A percentile compares a stretch with the other conserved stretches of the same genome.
Conservation (phyloP, 2,329 filamentous ascomycete species). For the Cyclaneusma minus region DNA sequence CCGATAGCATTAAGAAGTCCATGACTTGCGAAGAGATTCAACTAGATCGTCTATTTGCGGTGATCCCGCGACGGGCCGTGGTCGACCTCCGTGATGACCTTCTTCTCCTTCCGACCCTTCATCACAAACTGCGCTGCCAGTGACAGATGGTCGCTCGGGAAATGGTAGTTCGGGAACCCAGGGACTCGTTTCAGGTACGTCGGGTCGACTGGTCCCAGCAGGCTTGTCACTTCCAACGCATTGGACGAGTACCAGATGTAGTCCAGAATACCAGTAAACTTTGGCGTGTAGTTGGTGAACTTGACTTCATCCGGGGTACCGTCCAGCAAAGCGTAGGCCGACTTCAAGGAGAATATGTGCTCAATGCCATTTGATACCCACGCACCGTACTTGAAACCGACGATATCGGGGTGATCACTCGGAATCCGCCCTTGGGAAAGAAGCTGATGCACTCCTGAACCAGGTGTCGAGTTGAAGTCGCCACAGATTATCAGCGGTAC, state of each 20-base stretch:
- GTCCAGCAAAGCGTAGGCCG: conserved; percentile 70
- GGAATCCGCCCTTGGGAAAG: conserved; percentile 66
- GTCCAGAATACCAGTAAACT: conserved; percentile 85
- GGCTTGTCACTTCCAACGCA: conserved; percentile 46
- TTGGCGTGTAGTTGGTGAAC: conserved; percentile 94
- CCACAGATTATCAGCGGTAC: conserved; percentile 87
- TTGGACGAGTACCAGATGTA: conserved; percentile 96
- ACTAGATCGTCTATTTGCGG: too few relatives aligned
- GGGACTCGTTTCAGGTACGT: conserved; percentile 56
- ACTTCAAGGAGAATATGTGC: conserved; percentile 87
- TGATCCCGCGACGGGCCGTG: too few relatives aligned
- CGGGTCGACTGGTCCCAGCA: conserved; percentile 56
- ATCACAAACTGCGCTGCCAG: conserved; percentile 54
- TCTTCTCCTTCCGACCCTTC: conserved; percentile 43
- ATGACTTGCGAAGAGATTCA: too few relatives aligned
- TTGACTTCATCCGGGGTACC: conserved; percentile 71
- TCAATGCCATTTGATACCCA: conserved; percentile 86
- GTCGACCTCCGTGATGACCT: too few relatives aligned
- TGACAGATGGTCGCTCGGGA: conserved; percentile 58
- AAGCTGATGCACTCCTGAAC: conserved; percentile 84
- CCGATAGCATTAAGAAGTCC: too few relatives aligned
- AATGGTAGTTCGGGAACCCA: conserved; percentile 62
- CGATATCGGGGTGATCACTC: conserved; percentile 67
- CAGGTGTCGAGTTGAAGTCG: conserved; percentile 84
- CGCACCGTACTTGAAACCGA: conserved; percentile 73